Base-by-base conservation (phyloP, 2,329 filamentous ascomycete genomes). In the Dothistroma septosporum region DNA sequence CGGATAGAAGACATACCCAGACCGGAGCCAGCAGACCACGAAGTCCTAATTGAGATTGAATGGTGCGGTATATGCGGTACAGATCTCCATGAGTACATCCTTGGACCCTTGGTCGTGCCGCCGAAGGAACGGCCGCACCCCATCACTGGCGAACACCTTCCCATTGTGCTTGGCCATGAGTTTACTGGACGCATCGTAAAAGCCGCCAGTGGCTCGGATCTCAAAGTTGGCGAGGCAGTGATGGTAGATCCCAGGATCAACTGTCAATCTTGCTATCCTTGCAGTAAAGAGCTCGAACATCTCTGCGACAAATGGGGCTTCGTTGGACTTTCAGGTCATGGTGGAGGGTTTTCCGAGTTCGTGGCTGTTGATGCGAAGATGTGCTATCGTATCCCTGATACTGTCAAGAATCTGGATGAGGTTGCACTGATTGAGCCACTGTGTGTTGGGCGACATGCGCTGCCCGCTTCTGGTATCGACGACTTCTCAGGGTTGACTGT, bases 31-130 rank as follows among this genome's bases (percentile, higher is more conserved):
- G 55, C 52, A 14, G 55, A 53, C 8, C 57, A 50, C n/a, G 55
- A 69, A 35, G 59, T 69, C 37, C 53, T 67, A n/a, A 48, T 67
- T 56, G 60, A 64, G 19, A 55, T 66, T n/a, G 57, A 58, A 32
- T 67, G 65, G 63, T 63, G 59, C 41, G 65, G 66, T 12, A 67
- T 68, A 28, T 68, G 65, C 57, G 66, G 66, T 19, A 66, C 61
- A 28, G 65, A 69, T 24, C 53, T 60, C 12, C 67, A 68, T 55
- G 66, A 69, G 54, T 69, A 68, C 54, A 35, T 64, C 44, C 53
- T 64, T 12, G 66, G 66, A 11, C 66, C 66, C 2, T 24, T 61
- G n/a, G 60, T 62, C 41, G 58, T 62, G 16, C 64, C 62, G 11
- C 55, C 49, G n/a, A 37, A 54, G 2, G 53, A 55, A 2, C 55